Percentiles rank a stretch among this genome's conserved stretches.
Evolutionary conservation across 306 rosid species (phyloP).

Genomic region (Vigna nakashimae): DNA sequence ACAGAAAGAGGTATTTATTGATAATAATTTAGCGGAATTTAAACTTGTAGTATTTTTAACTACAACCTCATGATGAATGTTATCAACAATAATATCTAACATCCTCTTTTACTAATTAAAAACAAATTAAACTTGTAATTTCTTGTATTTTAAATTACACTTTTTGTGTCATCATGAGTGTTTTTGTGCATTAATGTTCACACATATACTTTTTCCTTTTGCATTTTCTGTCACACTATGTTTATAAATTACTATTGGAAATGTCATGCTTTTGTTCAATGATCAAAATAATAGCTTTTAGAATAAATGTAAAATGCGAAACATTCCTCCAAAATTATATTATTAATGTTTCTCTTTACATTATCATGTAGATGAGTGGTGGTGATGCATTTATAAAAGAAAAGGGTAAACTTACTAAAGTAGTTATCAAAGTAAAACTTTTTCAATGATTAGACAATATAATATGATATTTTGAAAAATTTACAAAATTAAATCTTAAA

Average conservation of each 20-base stretch:
- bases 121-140: too few species aligned
- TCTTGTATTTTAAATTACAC: background rate
- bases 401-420: background rate
- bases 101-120: too few species aligned
- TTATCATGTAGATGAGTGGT: background rate
- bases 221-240: background rate
- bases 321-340: background rate
- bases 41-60: background rate
- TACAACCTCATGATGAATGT: too few species aligned
- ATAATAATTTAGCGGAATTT: background rate
- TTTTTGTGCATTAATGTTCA: background rate
- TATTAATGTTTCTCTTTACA: background rate
- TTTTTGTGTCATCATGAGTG: background rate
- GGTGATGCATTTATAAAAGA: background rate
- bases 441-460: background rate
- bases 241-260: background rate
- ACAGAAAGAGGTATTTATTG: background rate
- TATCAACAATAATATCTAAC: too few species aligned
- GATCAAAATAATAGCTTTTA: background rate
- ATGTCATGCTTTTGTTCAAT: background rate
- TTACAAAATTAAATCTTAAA: background rate
- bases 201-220: too few species aligned
- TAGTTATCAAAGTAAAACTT: background rate
- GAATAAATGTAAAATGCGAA: background rate
- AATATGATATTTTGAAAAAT: background rate